Evolutionary conservation across 441 rosid species (phyloP), one percentile per base, ranked within the genome.

Genomic region (Adansonia rubrostipa): DNA sequence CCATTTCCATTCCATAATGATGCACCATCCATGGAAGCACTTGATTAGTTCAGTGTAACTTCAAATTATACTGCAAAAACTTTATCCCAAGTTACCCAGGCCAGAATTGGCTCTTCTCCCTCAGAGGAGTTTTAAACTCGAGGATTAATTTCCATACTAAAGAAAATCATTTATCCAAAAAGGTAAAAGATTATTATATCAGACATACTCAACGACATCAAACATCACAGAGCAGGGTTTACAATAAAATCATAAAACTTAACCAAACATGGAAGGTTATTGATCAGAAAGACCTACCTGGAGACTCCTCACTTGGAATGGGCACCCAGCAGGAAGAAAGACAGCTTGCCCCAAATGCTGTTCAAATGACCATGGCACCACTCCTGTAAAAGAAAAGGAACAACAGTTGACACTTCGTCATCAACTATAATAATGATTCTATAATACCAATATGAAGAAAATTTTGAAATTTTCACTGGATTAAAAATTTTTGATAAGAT

Each of bases 321-420:
- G 98, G 84, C 98, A 94, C 7, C 99, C 98, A 78, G 99, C 93
- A 51, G 99, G 99, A 70, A 96, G 67, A 84, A 96, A 96, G 70
- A 96, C 85, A 57, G 98, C 98, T 82, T 96, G 84, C 80, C 99
- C 98, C 71, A 83, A 79, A 86, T 77, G 82, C 79, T 96, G 99
- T 61, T 92, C 89, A 85, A 92, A 88, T 20, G 98, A 87, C 97
- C 98, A 96, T 50, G 98, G 98, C 88, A 92, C 98, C 57, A 96
- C 89, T 79, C 98, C 99, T 96, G 87, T 77, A 77, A 81, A 7
- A 40, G 50, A 28, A 28, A 28, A 28, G 33, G 33, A 28, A 28
- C 33, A 28, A 28, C 33, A 28, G 33, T 28, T 28, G 33, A 62
- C 15, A 13, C 58, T 4, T 53, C 15, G 58, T 53, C 17, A 53